These are phyloP conservation scores for Paracoccidioides brasiliensis DNA, from an alignment of 2,329 filamentous ascomycete genomes.

Conservation along the genomic window DNA sequence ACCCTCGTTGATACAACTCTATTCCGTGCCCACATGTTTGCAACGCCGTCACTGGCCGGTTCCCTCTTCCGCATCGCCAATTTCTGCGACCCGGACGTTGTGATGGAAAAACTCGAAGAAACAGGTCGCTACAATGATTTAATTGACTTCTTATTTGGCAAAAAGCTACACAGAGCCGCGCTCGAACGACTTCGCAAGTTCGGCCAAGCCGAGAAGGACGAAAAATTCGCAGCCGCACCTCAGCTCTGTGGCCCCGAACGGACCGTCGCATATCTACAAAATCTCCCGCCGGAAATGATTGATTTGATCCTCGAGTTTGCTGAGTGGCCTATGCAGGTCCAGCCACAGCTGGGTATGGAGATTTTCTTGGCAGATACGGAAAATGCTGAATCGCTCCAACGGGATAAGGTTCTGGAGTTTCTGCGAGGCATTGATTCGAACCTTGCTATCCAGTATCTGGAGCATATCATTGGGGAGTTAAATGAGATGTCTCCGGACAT, in stretches of 20 bases:
- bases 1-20: constrained; percentile 84
- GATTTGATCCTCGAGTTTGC: constrained; percentile 86
- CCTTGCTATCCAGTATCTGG: constrained; percentile 70
- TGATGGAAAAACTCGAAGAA: constrained; percentile 83
- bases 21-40: constrained; percentile 92
- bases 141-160: constrained; percentile 95
- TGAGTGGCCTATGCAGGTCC: constrained; percentile 66
- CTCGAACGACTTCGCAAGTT: constrained; percentile 72
- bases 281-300: constrained; percentile 71
- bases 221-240: constrained; percentile 5
- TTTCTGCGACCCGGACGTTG: constrained; percentile 90
- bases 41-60: constrained; percentile 67
- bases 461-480: constrained; percentile 80
- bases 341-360: constrained; percentile 72
- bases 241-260: constrained; percentile 66
- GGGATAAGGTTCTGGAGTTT: constrained; percentile 62
- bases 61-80: constrained; percentile 92
- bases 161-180: constrained; percentile 79
- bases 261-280: constrained; percentile 83
- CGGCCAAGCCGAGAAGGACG: constrained; percentile 42
- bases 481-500: constrained; percentile 74
- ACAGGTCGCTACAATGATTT: constrained; percentile 81
- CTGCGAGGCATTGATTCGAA: constrained; percentile 54
- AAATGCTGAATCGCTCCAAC: constrained; percentile 80
- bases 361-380: constrained; percentile 87